Evolutionary conservation across 352 stramenopile species (phyloP).

Genomic region (Phytophthora pseudosyringae): DNA sequence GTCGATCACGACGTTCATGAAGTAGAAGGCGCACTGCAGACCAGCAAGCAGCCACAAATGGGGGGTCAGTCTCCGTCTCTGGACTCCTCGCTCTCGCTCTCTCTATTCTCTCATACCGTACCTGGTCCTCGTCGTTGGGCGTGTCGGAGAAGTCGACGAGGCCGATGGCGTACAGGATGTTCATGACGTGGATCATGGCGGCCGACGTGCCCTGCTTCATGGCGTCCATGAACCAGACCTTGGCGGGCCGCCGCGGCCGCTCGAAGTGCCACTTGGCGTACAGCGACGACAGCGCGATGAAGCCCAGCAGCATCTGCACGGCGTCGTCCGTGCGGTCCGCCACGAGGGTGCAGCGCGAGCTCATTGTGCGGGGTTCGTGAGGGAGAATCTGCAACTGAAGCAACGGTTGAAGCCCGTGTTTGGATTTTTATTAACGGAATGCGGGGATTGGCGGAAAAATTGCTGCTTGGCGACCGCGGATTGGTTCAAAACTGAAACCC

Average conservation of each 20-base stretch:
- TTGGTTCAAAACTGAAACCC: slow-evolving; percentile 9
- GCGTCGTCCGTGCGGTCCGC: slow-evolving; percentile 73
- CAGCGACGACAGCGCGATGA: slow-evolving; percentile 79
- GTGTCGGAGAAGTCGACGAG: slow-evolving; percentile 65
- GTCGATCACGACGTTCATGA: slow-evolving; percentile 88
- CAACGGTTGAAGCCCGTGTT: slow-evolving; percentile 13
- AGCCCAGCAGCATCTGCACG: slow-evolving; percentile 77
- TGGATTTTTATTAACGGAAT: slow-evolving; percentile 5
- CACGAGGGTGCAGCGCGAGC: slow-evolving; percentile 69
- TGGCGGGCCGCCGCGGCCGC: slow-evolving; percentile 56
- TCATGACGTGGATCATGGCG: slow-evolving; percentile 81
- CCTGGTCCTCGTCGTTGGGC: slow-evolving; percentile 65
- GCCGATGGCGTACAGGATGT: slow-evolving; percentile 80
- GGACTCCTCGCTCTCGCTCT: neutral
- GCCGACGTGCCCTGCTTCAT: slow-evolving; percentile 86
- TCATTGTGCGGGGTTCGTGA: slow-evolving; percentile 22
- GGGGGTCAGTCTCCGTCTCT: slow-evolving; percentile 4
- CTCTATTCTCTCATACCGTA: slow-evolving; percentile 24
- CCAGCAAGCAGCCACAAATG: neutral
- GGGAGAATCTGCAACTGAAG: slow-evolving; percentile 33
- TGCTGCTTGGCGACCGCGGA: neutral
- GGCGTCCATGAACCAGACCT: slow-evolving; percentile 86
- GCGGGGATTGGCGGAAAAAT: slow-evolving; percentile 19
- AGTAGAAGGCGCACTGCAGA: slow-evolving; percentile 82
- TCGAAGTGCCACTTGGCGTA: slow-evolving; percentile 84